phyloP scores from a whole-genome alignment of 202 grass and related monocot genomes.

The Zoysia matrella region DNA sequence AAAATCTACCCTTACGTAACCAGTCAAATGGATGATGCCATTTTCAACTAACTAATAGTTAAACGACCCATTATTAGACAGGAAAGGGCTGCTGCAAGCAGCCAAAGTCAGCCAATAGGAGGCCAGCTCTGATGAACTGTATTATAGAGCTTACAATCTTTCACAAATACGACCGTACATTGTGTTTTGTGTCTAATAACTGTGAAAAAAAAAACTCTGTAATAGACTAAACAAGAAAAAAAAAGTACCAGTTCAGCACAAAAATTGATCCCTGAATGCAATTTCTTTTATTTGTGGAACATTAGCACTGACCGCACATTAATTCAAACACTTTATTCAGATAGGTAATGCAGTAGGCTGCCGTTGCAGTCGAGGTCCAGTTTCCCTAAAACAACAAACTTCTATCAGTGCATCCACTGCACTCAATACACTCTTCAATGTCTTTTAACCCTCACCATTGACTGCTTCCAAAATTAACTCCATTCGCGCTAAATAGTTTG shows the following conservation, averaged over 20 bases:
- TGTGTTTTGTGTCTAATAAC: not conserved
- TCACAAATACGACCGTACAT: not conserved
- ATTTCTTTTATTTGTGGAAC: not conserved
- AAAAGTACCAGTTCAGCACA: not conserved
- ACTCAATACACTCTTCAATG: not conserved
- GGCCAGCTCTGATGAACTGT: not conserved
- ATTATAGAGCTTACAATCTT: not conserved
- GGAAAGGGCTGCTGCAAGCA: not conserved
- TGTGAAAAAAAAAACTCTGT: not conserved
- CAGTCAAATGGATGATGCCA: no score
- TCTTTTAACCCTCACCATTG: not conserved
- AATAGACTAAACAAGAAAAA: conserved; percentile 2
- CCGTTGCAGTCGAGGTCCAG: not conserved
- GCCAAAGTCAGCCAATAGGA: not conserved
- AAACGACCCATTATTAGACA: not conserved
- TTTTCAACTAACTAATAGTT: not conserved
- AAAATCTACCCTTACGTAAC: not conserved
- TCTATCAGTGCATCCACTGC: not conserved
- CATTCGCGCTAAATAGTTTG: not conserved
- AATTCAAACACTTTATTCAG: not conserved
- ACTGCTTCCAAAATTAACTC: not conserved
- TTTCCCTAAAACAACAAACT: not conserved
- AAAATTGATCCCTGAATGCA: not conserved
- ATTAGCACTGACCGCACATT: not conserved
- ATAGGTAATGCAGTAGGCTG: not conserved